These are phyloP conservation scores for Eucalyptus globulus DNA, from an alignment of 345 rosid genomes.

Conservation along the genomic window DNA sequence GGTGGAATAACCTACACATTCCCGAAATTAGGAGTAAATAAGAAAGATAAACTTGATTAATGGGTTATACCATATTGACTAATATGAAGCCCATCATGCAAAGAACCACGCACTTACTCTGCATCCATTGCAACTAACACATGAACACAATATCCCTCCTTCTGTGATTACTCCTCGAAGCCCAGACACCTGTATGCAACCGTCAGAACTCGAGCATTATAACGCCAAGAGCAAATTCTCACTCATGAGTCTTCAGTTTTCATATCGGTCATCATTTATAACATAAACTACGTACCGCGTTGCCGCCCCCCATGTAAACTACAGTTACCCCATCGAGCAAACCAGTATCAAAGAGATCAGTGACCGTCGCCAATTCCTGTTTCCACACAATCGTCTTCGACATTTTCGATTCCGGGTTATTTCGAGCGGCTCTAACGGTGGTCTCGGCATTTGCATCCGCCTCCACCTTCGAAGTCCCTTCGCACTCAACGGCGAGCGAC, in stretches of 20 bases:
- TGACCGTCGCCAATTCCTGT: slow-evolving; percentile 73
- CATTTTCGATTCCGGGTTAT: slow-evolving; percentile 44
- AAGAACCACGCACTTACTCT: slow-evolving; percentile 33
- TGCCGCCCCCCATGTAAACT: slow-evolving; percentile 71
- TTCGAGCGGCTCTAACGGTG: slow-evolving; percentile 22
- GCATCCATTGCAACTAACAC: slow-evolving; percentile 70
- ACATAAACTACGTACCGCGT: slow-evolving; percentile 32
- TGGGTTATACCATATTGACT: not conserved
- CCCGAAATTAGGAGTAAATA: not conserved
- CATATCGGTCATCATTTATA: not conserved
- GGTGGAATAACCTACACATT: slow-evolving; percentile 74
- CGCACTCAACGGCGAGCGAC: slow-evolving; percentile 13
- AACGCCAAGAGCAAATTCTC: not conserved
- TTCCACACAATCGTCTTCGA: slow-evolving; percentile 31
- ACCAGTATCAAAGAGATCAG: slow-evolving; percentile 87
- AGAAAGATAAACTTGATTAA: not conserved
- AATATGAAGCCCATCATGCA: not conserved
- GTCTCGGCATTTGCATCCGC: slow-evolving; percentile 45
- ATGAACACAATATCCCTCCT: slow-evolving; percentile 87
- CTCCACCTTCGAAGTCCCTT: slow-evolving; percentile 14
- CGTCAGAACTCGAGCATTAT: not conserved
- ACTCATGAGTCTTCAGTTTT: not conserved
- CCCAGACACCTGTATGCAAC: slow-evolving; percentile 60
- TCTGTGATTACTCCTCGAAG: slow-evolving; percentile 85
- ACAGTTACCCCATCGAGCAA: slow-evolving; percentile 81